Conservation (phyloP, 1,139 yeast species). For the Nakaseomyces delphensis region DNA sequence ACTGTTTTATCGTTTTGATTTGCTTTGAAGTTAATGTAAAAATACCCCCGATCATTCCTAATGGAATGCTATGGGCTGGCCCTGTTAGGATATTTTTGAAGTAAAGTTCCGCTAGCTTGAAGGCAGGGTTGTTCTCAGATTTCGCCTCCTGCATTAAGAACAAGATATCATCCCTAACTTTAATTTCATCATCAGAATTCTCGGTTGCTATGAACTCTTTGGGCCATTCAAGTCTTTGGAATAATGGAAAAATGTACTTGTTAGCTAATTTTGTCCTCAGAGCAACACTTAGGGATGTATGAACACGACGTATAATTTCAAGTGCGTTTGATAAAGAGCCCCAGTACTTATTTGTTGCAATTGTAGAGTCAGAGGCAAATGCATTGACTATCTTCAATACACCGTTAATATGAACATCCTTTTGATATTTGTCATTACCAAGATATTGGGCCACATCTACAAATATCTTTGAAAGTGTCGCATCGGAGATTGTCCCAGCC, state of each 20-base stretch:
- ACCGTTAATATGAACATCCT: slow-evolving; percentile 24
- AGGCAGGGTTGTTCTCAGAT: slow-evolving; percentile 26
- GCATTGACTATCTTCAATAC: slow-evolving; percentile 18
- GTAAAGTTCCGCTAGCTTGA: slow-evolving; percentile 34
- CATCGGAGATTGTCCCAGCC: slow-evolving; percentile 22
- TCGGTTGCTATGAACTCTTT: not conserved
- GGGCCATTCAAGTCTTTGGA: slow-evolving; percentile 18
- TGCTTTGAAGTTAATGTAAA: slow-evolving; percentile 32
- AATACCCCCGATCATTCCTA: slow-evolving; percentile 36
- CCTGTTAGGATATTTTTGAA: slow-evolving; percentile 45
- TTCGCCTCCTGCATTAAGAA: not conserved
- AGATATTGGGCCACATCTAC: slow-evolving; percentile 29
- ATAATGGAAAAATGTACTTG: slow-evolving; percentile 32
- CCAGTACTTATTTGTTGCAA: slow-evolving; percentile 16
- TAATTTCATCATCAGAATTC: slow-evolving; percentile 3
- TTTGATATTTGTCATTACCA: slow-evolving; percentile 25
- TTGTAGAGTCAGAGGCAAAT: slow-evolving; percentile 16
- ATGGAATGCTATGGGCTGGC: slow-evolving; percentile 42
- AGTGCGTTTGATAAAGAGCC: slow-evolving; percentile 23
- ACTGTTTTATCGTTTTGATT: slow-evolving; percentile 40
- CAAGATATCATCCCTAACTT: slow-evolving; percentile 4
- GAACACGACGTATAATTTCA: slow-evolving; percentile 18
- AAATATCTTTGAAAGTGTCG: slow-evolving; percentile 28
- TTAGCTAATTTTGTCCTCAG: slow-evolving; percentile 3
- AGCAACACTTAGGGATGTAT: slow-evolving; percentile 8